A percentile compares a stretch with the other conserved stretches of the same genome.
phyloP scores from a whole-genome alignment of 768 basidiomycete genomes.

The Macrolepiota dolichaula region DNA sequence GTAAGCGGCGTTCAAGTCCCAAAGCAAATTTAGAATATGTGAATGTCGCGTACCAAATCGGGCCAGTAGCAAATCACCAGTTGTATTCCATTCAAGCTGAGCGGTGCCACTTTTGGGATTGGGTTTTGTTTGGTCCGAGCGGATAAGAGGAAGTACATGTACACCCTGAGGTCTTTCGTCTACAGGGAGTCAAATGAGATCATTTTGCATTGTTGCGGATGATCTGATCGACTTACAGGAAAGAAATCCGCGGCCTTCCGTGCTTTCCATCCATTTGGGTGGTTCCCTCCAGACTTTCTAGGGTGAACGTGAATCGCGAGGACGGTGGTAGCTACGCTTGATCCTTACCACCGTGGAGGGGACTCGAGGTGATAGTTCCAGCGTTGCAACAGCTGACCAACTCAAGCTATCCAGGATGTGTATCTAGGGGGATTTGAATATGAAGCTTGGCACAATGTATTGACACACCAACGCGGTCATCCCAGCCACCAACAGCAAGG shows the following conservation, averaged over 20 bases:
- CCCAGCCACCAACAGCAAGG: conserved; percentile 82
- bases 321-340: background rate
- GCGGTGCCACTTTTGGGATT: conserved; percentile 64
- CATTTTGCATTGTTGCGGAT: background rate
- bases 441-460: background rate
- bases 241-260: conserved; percentile 82
- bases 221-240: conserved; percentile 57
- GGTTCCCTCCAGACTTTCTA: conserved; percentile 89
- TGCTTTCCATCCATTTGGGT: conserved; percentile 76
- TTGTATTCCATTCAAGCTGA: conserved; percentile 80
- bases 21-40: background rate
- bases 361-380: conserved; percentile 61
- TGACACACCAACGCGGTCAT: conserved; percentile 64
- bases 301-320: background rate
- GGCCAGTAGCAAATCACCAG: conserved; percentile 68
- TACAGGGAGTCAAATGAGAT: conserved; percentile 19
- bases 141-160: conserved; percentile 45
- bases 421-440: conserved; percentile 41
- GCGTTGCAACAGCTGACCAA: conserved; percentile 64
- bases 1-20: conserved; percentile 1
- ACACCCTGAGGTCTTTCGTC: conserved; percentile 65
- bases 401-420: conserved; percentile 72
- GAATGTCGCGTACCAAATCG: conserved; percentile 56
- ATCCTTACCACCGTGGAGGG: conserved; percentile 52
- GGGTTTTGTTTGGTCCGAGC: conserved; percentile 57